Evolutionary conservation across 2,329 filamentous ascomycete species (phyloP), one percentile per base, ranked within the genome.

Genomic region (Aspergillus hortae): DNA sequence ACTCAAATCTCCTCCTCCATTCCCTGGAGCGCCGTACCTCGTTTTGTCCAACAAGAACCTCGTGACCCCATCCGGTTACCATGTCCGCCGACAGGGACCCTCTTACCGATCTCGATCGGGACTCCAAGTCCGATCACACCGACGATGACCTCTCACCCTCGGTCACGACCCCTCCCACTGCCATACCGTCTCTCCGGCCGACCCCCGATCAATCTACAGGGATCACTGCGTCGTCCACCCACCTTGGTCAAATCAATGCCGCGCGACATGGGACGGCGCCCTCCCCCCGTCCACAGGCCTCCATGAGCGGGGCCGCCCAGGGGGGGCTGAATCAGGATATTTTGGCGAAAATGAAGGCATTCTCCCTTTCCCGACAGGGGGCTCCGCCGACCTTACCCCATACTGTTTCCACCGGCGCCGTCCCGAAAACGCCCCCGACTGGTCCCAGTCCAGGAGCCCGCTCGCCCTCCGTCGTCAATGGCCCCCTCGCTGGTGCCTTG

Each of bases 191-290:
- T 19, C 55, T 69, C 11, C 62, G 62, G 6, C 56, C 64, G 9
- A 56, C 57, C 12, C 56, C 54, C 42, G 61, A 69, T 51, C 45
- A 56, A 25, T n/a, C 56, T 2, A 52, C 57, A 5, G 57, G 62
- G 52, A 91, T 95, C 84, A 89, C 83, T 51, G 75, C 87, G 6
- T 91, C 85, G n/a, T 96, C 91, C n/a, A 94, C 88, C 25, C 86
- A 89, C 38, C 77, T 92, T 4, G 90, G 90, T 38, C 82, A 89
- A 52, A 76, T 96, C 63, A 90, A 86, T 69, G 82, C 84, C 45
- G 84, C 84, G 36, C 76, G 85, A 57, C 77, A 82, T 62, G 67
- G 65, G 27, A 61, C 55, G n/a, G 56, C 58, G 19, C 53, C 62
- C 15, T 52, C 62, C 46, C 53, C 59, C 33, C 67, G 63, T 14